These are phyloP conservation scores for Debaryomyces castellii DNA, from an alignment of 805 yeast species.

Conservation along the genomic window DNA sequence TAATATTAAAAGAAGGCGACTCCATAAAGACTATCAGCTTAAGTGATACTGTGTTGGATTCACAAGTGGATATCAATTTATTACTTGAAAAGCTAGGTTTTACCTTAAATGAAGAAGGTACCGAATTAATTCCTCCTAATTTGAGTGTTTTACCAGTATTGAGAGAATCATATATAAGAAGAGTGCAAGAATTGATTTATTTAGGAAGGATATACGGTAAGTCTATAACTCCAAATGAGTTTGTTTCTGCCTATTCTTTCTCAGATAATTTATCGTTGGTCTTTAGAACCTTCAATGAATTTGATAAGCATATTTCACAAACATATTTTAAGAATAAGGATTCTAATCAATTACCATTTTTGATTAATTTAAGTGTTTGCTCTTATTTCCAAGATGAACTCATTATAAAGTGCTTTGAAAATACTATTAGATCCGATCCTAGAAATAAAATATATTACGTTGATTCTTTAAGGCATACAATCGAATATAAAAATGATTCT, in stretches of 20 bases:
- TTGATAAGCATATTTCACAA: slow-evolving; percentile 33
- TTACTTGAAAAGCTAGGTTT: slow-evolving; percentile 51
- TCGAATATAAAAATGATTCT: slow-evolving; percentile 14
- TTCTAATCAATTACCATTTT: slow-evolving; percentile 24
- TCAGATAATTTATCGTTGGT: slow-evolving; percentile 32
- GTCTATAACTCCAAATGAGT: slow-evolving; percentile 17
- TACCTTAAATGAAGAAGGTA: slow-evolving; percentile 20
- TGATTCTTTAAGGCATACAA: slow-evolving; percentile 30
- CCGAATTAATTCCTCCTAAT: slow-evolving; percentile 51
- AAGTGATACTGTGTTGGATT: slow-evolving; percentile 49
- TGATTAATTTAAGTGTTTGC: slow-evolving; percentile 28
- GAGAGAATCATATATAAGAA: slow-evolving; percentile 55
- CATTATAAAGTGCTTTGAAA: slow-evolving; percentile 40
- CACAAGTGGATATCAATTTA: slow-evolving; percentile 56
- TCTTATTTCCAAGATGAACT: slow-evolving; percentile 39
- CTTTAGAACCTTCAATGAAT: slow-evolving; percentile 34
- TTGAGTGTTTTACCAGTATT: slow-evolving; percentile 23
- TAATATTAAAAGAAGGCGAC: slow-evolving; percentile 42
- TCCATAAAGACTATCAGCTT: slow-evolving; percentile 57
- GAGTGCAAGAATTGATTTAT: slow-evolving; percentile 52
- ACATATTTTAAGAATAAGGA: slow-evolving; percentile 19
- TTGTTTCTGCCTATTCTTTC: slow-evolving; percentile 26
- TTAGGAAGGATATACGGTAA: slow-evolving; percentile 19
- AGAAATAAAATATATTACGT: slow-evolving; percentile 34
- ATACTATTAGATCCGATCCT: slow-evolving; percentile 32